Percentiles rank a stretch among this genome's conserved stretches.
Evolutionary conservation across 208 protist species (phyloP).

Genomic region (Leishmania aethiopica): DNA sequence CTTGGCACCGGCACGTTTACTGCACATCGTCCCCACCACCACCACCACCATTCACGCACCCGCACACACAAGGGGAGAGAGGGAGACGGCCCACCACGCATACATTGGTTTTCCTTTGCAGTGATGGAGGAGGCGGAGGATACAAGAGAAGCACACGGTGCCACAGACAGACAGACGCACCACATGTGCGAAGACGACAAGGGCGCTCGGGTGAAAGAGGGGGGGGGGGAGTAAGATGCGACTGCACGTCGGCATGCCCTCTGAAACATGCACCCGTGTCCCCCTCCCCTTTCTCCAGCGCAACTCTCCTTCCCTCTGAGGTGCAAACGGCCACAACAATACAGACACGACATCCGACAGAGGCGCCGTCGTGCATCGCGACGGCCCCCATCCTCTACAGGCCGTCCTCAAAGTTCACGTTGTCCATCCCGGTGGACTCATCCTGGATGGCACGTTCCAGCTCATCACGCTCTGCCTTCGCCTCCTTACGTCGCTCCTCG

Average conservation of each 20-base stretch:
- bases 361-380: not conserved
- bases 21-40: not conserved
- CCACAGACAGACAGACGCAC: not conserved
- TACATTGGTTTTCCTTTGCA: not conserved
- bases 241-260: too few relatives aligned
- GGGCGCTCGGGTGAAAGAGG: not conserved
- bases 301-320: not conserved
- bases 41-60: not conserved
- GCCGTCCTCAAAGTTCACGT: constrained; percentile 88
- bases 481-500: constrained; percentile 72
- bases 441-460: constrained; percentile 77
- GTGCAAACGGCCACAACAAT: not conserved
- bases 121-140: not conserved
- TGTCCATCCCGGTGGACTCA: constrained; percentile 61
- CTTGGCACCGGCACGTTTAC: not conserved
- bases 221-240: not conserved
- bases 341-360: not conserved
- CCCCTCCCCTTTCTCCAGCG: not conserved
- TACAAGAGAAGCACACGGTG: not conserved
- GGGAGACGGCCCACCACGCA: not conserved
- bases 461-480: constrained; percentile 61
- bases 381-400: constrained; percentile 38
- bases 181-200: not conserved
- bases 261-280: not conserved
- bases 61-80: not conserved